phyloP scores from a whole-genome alignment of 306 rosid genomes.

The Lathyrus oleraceus region DNA sequence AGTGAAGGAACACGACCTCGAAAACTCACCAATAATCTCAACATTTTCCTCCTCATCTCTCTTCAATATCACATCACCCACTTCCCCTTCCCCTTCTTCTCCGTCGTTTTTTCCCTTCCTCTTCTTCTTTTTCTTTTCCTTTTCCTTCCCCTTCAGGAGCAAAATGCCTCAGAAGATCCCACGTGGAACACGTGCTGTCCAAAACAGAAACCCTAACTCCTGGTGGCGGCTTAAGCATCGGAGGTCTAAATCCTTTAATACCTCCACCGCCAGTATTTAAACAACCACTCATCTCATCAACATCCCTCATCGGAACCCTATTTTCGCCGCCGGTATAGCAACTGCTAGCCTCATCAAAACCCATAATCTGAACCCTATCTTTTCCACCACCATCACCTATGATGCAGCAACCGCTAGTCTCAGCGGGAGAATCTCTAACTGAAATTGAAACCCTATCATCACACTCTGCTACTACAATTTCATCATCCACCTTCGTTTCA shows the following conservation, averaged over 20 bases:
- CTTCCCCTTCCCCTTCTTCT: neutral
- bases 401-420: constrained; percentile 36
- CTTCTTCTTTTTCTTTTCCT: constrained; percentile 28
- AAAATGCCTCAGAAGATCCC: constrained; percentile 23
- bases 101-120: neutral
- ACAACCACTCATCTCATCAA: neutral
- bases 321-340: neutral
- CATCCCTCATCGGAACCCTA: neutral
- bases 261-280: neutral
- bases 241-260: constrained; percentile 12
- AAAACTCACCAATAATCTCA: constrained; percentile 10
- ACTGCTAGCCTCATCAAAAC: neutral
- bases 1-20: constrained; percentile 58
- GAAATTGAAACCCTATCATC: constrained; percentile 28
- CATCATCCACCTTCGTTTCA: neutral
- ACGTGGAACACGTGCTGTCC: neutral
- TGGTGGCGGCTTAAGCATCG: constrained; percentile 22
- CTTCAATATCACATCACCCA: neutral
- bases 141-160: constrained; percentile 18
- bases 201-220: constrained; percentile 10
- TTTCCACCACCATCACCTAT: neutral
- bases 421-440: constrained; percentile 44
- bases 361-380: neutral
- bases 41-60: neutral
- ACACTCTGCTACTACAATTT: neutral